Evolutionary conservation across 345 rosid species (phyloP).

Genomic region (Rubroshorea leprosula): DNA sequence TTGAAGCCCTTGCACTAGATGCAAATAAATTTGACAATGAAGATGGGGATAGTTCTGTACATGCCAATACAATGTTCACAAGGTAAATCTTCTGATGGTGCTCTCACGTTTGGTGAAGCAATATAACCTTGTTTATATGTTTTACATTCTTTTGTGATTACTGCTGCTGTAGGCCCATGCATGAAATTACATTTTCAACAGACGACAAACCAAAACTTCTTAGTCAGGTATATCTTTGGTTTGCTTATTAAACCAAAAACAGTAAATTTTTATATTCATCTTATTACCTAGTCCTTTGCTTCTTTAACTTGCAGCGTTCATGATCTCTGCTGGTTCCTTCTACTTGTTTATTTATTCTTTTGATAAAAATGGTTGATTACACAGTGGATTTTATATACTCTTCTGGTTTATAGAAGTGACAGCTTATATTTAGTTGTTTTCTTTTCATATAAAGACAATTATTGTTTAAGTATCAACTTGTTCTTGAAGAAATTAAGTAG

Average conservation of each 20-base stretch:
- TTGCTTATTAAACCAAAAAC: conserved; percentile 3
- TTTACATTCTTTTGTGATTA: conserved; percentile 17
- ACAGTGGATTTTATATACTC: too few relatives aligned
- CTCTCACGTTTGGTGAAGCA: neutral
- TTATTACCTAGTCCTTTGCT: conserved; percentile 9
- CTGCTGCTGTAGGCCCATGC: conserved; percentile 72
- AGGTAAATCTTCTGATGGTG: conserved; percentile 33
- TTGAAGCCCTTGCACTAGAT: conserved; percentile 81
- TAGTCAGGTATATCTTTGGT: conserved; percentile 64
- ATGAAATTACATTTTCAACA: conserved; percentile 86
- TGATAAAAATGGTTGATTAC: conserved; percentile 7
- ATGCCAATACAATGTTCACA: conserved; percentile 59
- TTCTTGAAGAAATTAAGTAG: too few relatives aligned
- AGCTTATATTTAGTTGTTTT: too few relatives aligned
- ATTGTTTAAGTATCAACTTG: too few relatives aligned
- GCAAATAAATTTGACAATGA: conserved; percentile 37
- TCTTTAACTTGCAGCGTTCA: conserved; percentile 6
- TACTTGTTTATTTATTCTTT: neutral
- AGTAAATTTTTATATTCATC: conserved; percentile 5
- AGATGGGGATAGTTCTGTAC: conserved; percentile 71
- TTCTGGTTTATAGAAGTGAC: too few relatives aligned
- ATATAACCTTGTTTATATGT: conserved; percentile 9
- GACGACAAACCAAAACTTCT: conserved; percentile 96
- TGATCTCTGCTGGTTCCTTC: neutral
- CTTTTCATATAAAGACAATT: too few relatives aligned